phyloP scores from a whole-genome alignment of 345 rosid species.

The Moricandia arvensis region DNA sequence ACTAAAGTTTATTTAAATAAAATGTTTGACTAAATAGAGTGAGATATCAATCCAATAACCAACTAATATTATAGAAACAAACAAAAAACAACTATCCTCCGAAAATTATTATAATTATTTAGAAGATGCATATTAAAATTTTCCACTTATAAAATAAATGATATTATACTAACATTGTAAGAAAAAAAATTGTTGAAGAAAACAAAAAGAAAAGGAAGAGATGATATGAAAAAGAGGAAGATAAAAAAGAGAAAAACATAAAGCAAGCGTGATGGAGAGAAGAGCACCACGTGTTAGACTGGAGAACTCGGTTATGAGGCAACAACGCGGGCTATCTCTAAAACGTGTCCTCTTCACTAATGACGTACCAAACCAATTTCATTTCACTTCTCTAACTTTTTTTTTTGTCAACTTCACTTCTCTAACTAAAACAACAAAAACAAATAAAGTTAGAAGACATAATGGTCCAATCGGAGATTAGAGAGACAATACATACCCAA shows the following conservation, averaged over 20 bases:
- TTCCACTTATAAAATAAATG: neutral
- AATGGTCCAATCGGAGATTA: slow-evolving; percentile 39
- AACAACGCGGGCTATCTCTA: slow-evolving; percentile 27
- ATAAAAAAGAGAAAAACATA: neutral
- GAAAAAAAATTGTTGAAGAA: neutral
- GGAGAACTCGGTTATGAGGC: slow-evolving; percentile 25
- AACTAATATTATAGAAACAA: too few species aligned
- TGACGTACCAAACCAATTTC: slow-evolving; percentile 32
- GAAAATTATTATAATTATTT: neutral
- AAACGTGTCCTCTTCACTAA: slow-evolving; percentile 42
- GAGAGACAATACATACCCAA: slow-evolving; percentile 9
- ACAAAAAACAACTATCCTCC: neutral
- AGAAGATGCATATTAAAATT: neutral
- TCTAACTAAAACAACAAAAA: slow-evolving; percentile 2
- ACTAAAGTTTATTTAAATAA: too few species aligned
- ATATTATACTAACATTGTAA: neutral
- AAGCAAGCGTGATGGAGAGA: slow-evolving; percentile 28
- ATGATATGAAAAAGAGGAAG: slow-evolving; percentile 8
- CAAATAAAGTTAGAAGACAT: slow-evolving; percentile 13
- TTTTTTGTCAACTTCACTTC: too few species aligned
- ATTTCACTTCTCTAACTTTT: too few species aligned
- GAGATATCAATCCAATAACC: too few species aligned
- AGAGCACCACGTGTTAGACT: slow-evolving; percentile 30
- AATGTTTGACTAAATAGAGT: too few species aligned
- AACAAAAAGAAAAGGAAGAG: neutral